phyloP scores from a whole-genome alignment of 805 yeast genomes.

The Zygoascus flipseniorum region DNA sequence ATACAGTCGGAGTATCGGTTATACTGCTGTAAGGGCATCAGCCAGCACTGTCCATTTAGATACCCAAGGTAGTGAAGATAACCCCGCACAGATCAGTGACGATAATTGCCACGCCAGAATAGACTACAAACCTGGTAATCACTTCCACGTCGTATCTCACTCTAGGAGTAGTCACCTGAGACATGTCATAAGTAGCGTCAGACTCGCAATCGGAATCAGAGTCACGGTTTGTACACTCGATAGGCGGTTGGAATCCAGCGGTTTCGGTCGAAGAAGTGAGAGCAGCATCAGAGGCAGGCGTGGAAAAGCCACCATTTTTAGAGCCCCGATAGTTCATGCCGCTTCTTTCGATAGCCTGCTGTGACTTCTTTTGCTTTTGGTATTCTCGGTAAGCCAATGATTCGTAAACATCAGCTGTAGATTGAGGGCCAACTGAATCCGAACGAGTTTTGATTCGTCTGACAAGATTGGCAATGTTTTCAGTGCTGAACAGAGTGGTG shows the following conservation, averaged over 20 bases:
- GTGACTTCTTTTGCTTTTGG: constrained; percentile 16
- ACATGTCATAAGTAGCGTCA: constrained; percentile 12
- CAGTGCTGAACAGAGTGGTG: constrained; percentile 24
- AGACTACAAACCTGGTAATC: constrained; percentile 65
- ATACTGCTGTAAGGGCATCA: too few species aligned
- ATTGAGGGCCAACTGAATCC: constrained; percentile 35
- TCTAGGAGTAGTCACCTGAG: constrained; percentile 26
- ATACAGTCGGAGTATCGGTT: not conserved
- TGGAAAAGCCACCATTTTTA: not conserved
- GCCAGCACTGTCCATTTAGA: constrained; percentile 1
- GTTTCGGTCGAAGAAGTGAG: not conserved
- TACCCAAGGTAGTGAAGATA: constrained; percentile 9
- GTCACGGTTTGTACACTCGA: not conserved
- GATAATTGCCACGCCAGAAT: constrained; percentile 66
- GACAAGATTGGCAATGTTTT: constrained; percentile 25
- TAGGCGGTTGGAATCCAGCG: not conserved
- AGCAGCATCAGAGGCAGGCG: not conserved
- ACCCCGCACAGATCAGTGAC: constrained; percentile 31
- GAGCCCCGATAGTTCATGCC: constrained; percentile 3
- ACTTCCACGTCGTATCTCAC: constrained; percentile 65
- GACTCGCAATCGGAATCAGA: not conserved
- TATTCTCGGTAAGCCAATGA: constrained; percentile 27
- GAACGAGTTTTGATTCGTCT: constrained; percentile 22
- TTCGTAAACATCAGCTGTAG: constrained; percentile 35
- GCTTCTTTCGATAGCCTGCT: constrained; percentile 12